Evolutionary conservation across 2,329 filamentous ascomycete genomes (phyloP).

Genomic region (Calonectria leucothoes): DNA sequence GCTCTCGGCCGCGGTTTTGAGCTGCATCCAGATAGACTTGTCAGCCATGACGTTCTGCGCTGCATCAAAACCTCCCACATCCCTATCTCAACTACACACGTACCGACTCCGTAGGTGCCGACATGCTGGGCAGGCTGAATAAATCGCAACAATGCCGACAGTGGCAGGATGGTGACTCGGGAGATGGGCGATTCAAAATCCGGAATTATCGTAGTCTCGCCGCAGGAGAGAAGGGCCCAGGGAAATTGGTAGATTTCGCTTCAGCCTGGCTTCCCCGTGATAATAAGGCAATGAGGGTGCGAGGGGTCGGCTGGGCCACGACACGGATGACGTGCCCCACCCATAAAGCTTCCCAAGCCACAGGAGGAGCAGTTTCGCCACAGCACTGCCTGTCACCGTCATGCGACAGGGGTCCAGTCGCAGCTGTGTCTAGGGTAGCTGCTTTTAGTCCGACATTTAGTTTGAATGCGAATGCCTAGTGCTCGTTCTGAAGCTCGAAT

Average conservation of each 20-base stretch:
- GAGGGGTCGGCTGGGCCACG: constrained; percentile 46
- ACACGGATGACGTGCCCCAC: constrained; percentile 54
- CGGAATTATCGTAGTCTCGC: constrained; percentile 9
- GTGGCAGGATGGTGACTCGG: constrained; percentile 14
- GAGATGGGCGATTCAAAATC: neutral
- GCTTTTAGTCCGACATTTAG: neutral
- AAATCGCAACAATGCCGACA: constrained; percentile 4
- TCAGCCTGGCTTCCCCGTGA: constrained; percentile 42
- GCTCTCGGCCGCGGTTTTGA: constrained; percentile 55
- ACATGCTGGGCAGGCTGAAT: constrained; percentile 47
- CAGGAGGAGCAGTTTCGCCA: constrained; percentile 36
- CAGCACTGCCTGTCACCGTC: constrained; percentile 27
- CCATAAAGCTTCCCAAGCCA: constrained; percentile 36
- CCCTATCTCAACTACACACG: constrained; percentile 40
- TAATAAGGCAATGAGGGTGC: constrained; percentile 45
- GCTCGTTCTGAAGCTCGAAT: neutral
- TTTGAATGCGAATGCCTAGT: neutral
- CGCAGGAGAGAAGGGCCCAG: constrained; percentile 16
- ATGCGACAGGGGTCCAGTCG: constrained; percentile 17
- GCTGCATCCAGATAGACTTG: constrained; percentile 45
- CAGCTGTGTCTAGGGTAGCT: constrained; percentile 14
- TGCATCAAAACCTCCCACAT: constrained; percentile 20
- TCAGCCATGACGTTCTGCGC: constrained; percentile 34
- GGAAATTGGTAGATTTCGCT: constrained; percentile 44
- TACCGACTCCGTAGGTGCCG: constrained; percentile 58